Evolutionary conservation across 2,329 filamentous ascomycete species (phyloP).

Genomic region (Diaporthe sp.): DNA sequence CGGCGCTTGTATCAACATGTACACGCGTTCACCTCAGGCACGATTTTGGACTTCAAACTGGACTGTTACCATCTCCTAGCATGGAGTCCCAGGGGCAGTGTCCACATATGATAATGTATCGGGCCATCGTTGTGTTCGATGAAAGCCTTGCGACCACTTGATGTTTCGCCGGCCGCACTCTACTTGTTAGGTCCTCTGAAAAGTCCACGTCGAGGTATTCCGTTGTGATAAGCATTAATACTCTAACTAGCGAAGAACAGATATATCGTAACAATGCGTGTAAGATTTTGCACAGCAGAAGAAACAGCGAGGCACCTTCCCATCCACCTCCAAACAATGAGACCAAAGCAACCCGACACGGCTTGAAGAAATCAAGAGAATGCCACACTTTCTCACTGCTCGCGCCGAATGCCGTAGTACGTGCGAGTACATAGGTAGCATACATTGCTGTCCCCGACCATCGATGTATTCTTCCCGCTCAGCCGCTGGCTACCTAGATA

Average conservation of each 20-base stretch:
- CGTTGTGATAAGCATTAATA: background rate
- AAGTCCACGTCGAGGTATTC: no score
- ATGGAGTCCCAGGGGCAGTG: background rate
- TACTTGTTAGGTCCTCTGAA: no score
- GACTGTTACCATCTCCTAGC: background rate
- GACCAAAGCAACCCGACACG: background rate
- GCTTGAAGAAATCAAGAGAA: background rate
- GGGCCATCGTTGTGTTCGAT: no score
- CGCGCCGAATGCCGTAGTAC: accelerated
- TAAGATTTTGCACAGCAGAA: background rate
- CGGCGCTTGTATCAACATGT: background rate
- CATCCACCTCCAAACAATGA: background rate
- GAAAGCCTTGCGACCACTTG: no score
- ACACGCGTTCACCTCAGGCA: background rate
- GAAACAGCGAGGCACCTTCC: background rate
- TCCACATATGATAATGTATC: background rate
- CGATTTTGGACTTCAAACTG: background rate
- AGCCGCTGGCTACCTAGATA: background rate
- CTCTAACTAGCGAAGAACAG: background rate
- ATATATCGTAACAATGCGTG: no score
- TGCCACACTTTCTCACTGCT: background rate
- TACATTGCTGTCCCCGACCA: background rate
- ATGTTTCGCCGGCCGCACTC: no score
- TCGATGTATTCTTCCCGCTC: background rate
- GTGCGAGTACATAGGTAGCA: background rate